phyloP scores from a whole-genome alignment of 2,329 filamentous ascomycete genomes.

The Lasiodiplodia sp. region DNA sequence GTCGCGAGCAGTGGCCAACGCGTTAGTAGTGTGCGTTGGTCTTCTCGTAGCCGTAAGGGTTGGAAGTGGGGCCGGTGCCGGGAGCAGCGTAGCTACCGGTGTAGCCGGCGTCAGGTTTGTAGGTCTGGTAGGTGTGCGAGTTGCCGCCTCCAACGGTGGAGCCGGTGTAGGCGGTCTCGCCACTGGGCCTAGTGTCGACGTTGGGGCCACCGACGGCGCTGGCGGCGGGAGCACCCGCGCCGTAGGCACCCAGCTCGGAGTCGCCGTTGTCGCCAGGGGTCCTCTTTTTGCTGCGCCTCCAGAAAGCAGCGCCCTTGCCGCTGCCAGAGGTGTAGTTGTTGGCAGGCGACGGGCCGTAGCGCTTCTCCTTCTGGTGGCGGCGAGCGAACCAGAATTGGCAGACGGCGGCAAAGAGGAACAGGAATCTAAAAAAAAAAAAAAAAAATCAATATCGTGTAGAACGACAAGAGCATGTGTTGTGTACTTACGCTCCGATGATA shows the following conservation, averaged over 20 bases:
- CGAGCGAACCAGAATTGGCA: slow-evolving; percentile 73
- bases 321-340: slow-evolving; percentile 73
- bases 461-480: neutral
- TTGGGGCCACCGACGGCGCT: slow-evolving; percentile 37
- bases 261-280: slow-evolving; percentile 43
- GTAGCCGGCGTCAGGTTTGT: slow-evolving; percentile 24
- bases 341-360: slow-evolving; percentile 69
- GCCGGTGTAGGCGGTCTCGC: slow-evolving; percentile 60
- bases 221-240: slow-evolving; percentile 38
- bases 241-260: slow-evolving; percentile 52
- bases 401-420: slow-evolving; percentile 76
- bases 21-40: slow-evolving; percentile 19
- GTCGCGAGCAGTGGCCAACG: neutral
- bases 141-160: slow-evolving; percentile 53
- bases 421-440: slow-evolving; percentile 57
- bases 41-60: slow-evolving; percentile 50
- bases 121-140: slow-evolving; percentile 42
- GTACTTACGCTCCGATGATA: slow-evolving; percentile 75
- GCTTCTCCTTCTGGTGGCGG: slow-evolving; percentile 77
- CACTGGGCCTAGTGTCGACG: slow-evolving; percentile 52
- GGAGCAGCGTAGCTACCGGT: slow-evolving; percentile 41
- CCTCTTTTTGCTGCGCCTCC: slow-evolving; percentile 44
- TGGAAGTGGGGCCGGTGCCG: slow-evolving; percentile 46
- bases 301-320: slow-evolving; percentile 55
- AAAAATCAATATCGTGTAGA: neutral